Conservation (phyloP, 83 land plant species). For the Thuja plicata region DNA sequence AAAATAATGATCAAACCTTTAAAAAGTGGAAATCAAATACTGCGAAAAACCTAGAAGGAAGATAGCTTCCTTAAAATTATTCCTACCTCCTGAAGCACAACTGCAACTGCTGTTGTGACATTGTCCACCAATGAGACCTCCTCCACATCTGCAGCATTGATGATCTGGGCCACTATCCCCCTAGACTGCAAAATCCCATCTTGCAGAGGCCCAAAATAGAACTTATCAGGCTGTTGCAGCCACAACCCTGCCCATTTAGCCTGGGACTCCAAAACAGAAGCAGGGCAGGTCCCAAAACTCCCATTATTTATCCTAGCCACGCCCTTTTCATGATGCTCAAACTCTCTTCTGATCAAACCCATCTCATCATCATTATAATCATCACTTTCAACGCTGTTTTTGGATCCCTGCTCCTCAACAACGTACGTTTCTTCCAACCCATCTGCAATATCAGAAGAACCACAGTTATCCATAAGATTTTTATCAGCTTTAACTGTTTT, state of each 20-base stretch:
- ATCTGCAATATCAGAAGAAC: background rate
- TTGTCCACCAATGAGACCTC: conserved; percentile 80
- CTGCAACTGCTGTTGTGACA: conserved; percentile 85
- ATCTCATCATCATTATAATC: background rate
- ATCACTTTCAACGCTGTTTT: background rate
- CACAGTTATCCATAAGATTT: background rate
- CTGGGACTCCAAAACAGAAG: conserved; percentile 65
- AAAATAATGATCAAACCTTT: no score
- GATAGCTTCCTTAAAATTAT: background rate
- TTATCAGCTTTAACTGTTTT: background rate
- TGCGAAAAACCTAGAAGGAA: background rate
- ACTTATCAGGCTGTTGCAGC: conserved; percentile 79
- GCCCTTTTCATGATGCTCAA: conserved; percentile 71
- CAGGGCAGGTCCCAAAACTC: conserved; percentile 91
- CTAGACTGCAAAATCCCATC: conserved; percentile 51
- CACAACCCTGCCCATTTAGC: conserved; percentile 43
- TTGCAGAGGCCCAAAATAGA: conserved; percentile 66
- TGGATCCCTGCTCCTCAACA: background rate
- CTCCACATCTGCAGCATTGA: conserved; percentile 55
- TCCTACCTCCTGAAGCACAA: conserved; percentile 63
- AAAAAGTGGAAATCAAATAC: no score
- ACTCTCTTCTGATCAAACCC: conserved; percentile 36
- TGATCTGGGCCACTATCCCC: conserved; percentile 33
- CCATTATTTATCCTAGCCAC: conserved; percentile 91
- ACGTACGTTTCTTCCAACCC: background rate